Base-by-base conservation (phyloP, 208 protist species). In the Herpetomonas samuelpessoai region DNA sequence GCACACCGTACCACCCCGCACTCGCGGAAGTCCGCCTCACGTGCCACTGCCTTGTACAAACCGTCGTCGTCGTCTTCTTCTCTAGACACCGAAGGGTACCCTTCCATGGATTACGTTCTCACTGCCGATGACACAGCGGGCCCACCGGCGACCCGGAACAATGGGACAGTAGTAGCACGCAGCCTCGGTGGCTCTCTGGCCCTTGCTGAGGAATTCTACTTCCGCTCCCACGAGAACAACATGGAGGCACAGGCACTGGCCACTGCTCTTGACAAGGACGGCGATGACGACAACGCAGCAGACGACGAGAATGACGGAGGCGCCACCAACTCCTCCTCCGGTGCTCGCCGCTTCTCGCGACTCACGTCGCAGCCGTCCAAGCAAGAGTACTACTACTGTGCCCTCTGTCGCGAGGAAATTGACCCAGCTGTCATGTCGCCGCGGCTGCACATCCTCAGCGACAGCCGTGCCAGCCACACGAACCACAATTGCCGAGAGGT, bases 401-500 rank as follows among this genome's bases (percentile, higher is more conserved):
- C 68, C 4, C 68, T 95, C 25, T 95, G 88, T 44, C 71, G 72
- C 52, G 76, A 87, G 49, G 79, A 80, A 27, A 31, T 83, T 9
- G 78, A 82, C 41, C 39, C 47, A 2, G 29, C 57, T 7, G 3
- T 44, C 1, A 21, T n/a, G 30, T 30, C 54, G 19, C 53, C 58
- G 7, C 75, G 79, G 38, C 0, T 29, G 22, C 89, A 95, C 74
- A 75, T 92, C 35, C 26, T 38, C 1, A 48, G 31, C 0, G 29
- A 61, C 3, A 75, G 70, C 45, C 65, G 70, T 3, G 61, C 74
- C 28, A 79, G 57, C 54, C 75, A 81, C 54, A 61, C 67, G 24
- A 74, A 73, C 62, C 89, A 95, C 72, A 46, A 47, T 18, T 83
- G 71, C 50, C 85, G 86, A 19, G 86, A 95, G 59, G 68, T 90